Evolutionary conservation across 495 filamentous ascomycete genomes (phyloP).

Genomic region (Chaetomidium leptoderma): DNA sequence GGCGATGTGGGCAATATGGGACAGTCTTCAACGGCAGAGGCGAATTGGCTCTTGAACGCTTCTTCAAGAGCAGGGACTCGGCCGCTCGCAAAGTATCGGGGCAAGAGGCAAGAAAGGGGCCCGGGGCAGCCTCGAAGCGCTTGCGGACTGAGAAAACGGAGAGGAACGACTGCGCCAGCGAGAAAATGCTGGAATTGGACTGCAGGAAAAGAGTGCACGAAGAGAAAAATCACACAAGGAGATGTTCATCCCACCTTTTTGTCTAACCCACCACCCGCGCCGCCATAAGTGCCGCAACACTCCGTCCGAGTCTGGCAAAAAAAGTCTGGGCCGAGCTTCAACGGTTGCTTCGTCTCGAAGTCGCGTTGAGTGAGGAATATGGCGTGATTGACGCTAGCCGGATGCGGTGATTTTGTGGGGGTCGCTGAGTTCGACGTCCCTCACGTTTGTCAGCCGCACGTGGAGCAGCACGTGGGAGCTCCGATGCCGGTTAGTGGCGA

Average conservation of each 20-base stretch:
- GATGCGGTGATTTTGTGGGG: slow-evolving; percentile 11
- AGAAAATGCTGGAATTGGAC: slow-evolving; percentile 9
- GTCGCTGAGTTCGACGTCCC: background rate
- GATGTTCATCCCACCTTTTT: slow-evolving; percentile 11
- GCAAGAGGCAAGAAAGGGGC: slow-evolving; percentile 20
- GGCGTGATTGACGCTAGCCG: slow-evolving; percentile 30
- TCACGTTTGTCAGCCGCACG: slow-evolving; percentile 13
- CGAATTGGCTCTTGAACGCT: slow-evolving; percentile 16
- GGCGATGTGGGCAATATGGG: slow-evolving; percentile 11
- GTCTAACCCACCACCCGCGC: slow-evolving; percentile 1
- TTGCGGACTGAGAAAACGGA: slow-evolving; percentile 21
- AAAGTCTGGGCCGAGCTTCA: background rate
- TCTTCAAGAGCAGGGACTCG: slow-evolving; percentile 20
- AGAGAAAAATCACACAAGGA: background rate
- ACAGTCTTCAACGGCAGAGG: slow-evolving; percentile 13
- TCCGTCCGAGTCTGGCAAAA: slow-evolving; percentile 4
- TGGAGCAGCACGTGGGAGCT: slow-evolving; percentile 1
- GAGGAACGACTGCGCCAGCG: slow-evolving; percentile 27
- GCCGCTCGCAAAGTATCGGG: slow-evolving; percentile 23
- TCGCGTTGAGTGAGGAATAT: slow-evolving; percentile 25
- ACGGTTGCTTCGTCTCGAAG: slow-evolving; percentile 18
- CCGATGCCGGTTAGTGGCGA: slow-evolving; percentile 9
- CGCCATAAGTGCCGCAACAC: slow-evolving; percentile 18
- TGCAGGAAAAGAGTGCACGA: slow-evolving; percentile 1
- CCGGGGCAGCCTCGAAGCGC: slow-evolving; percentile 26